These are phyloP conservation scores for Botryotinia convoluta DNA, from an alignment of 2,329 filamentous ascomycete species.

Conservation along the genomic window DNA sequence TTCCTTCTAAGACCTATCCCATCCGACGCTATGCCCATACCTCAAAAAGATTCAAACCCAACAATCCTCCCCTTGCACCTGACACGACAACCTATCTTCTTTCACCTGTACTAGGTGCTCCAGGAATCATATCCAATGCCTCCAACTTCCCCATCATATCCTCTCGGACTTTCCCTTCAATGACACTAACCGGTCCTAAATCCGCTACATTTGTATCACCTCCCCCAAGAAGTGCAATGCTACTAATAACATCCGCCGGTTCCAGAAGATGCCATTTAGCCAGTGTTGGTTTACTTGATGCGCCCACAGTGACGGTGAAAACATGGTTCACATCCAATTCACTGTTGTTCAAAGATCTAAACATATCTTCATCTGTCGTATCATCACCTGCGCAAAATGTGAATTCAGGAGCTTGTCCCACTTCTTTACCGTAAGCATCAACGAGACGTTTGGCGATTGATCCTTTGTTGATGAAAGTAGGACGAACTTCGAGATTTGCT, in stretches of 20 bases:
- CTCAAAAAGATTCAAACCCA: background rate
- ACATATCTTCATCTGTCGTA: conserved; percentile 96
- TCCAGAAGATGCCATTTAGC: conserved; percentile 89
- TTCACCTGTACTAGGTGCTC: background rate
- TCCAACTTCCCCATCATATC: conserved; percentile 23
- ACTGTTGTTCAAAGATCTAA: conserved; percentile 72
- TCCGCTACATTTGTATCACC: conserved; percentile 31
- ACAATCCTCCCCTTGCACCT: background rate
- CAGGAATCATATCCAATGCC: conserved; percentile 14
- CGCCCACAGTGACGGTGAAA: conserved; percentile 88
- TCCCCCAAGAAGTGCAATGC: conserved; percentile 50
- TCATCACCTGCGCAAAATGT: conserved; percentile 91
- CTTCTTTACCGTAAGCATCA: conserved; percentile 59
- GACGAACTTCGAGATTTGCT: conserved; percentile 94
- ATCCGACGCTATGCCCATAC: conserved; percentile 5
- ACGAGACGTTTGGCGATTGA: conserved; percentile 87
- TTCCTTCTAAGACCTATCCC: background rate
- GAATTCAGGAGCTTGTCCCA: conserved; percentile 69
- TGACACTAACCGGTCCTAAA: conserved; percentile 32
- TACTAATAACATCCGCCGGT: conserved; percentile 80
- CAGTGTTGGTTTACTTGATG: conserved; percentile 86
- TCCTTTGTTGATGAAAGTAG: conserved; percentile 96
- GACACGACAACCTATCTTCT: background rate
- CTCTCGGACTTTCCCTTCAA: conserved; percentile 32
- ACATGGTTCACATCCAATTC: conserved; percentile 62